Conservation (phyloP, 176 grass and related monocot species). For the Saccharum officinarum region DNA sequence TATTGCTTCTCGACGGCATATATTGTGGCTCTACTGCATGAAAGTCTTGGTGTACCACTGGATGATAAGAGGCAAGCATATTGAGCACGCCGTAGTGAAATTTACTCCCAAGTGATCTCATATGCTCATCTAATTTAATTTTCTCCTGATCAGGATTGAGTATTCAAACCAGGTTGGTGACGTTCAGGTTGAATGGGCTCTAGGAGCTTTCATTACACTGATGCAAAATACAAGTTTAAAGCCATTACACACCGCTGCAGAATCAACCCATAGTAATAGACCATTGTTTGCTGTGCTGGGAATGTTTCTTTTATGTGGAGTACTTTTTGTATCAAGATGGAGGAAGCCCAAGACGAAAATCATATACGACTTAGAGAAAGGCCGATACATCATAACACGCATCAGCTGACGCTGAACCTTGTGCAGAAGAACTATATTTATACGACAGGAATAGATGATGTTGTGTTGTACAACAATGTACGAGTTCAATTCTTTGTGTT, state of each 20-base stretch:
- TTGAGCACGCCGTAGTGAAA: slow-evolving; percentile 6
- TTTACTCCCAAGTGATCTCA: slow-evolving; percentile 3
- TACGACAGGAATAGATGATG: slow-evolving; percentile 42
- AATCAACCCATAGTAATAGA: slow-evolving; percentile 32
- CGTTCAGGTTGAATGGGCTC: slow-evolving; percentile 7
- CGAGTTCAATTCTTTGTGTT: slow-evolving; percentile 58
- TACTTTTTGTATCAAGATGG: slow-evolving; percentile 59
- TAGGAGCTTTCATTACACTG: slow-evolving; percentile 50
- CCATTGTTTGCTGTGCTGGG: slow-evolving; percentile 39
- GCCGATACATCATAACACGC: slow-evolving; percentile 75
- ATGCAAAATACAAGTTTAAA: slow-evolving; percentile 24
- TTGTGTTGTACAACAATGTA: slow-evolving; percentile 55
- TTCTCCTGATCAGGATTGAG: slow-evolving; percentile 58
- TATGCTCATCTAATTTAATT: background rate
- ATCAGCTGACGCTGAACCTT: slow-evolving; percentile 48
- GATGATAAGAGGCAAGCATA: slow-evolving; percentile 69
- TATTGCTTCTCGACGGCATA: slow-evolving; percentile 98
- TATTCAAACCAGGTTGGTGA: slow-evolving; percentile 71
- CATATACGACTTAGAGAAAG: slow-evolving; percentile 97
- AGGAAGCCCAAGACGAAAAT: slow-evolving; percentile 73
- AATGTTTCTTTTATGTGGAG: slow-evolving; percentile 41
- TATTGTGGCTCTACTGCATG: slow-evolving; percentile 82
- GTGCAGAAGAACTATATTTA: slow-evolving; percentile 36
- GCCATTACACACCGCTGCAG: background rate
- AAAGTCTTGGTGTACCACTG: slow-evolving; percentile 65